Evolutionary conservation across 495 filamentous ascomycete genomes (phyloP), one percentile per base, ranked within the genome.

Genomic region (Talaromyces thailandensis): DNA sequence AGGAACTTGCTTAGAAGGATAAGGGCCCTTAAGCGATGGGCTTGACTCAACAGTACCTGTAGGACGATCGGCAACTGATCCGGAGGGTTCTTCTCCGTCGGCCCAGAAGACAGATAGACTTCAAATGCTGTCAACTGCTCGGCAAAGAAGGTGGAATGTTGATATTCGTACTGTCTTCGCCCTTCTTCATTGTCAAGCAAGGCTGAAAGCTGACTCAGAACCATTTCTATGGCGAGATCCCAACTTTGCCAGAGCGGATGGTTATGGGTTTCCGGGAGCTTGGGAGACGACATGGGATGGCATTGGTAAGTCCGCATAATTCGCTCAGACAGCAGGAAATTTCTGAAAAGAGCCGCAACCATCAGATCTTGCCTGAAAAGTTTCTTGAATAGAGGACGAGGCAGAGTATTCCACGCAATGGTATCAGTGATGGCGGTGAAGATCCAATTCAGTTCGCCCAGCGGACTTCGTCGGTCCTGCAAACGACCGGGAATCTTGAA

Each of bases 351-450:
- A 14, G 94, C 94, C 14, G 94, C 94, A 29, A 98, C 94, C 94
- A 99, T 98, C n/a, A 99, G 79, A 71, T 99, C 94, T 68, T 99
- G 94, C 9, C 94, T 79, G 70, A 98, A 99, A 57, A 97, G 89
- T 67, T 95, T 95, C 75, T 95, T 93, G 74, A 99, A 99, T 18
- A 96, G 76, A 16, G 90, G 84, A 3, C 92, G 86, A 8, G 92
- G 89, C 11, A 99, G 76, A 4, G 88, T 91, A 55, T 96, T 98
- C 94, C 94, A 99, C 6, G 94, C 94, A 69, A 99, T 99, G 1
- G 94, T 98, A 71, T 99, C 94, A 2, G 94, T 99, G 62, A 99
- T 97, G 14, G 94, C 94, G 2, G 94, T 99, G 67, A 99, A 96
- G 24, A 99, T 99, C 94, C 94, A 99, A 70, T 98, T 98, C 4